phyloP scores from a whole-genome alignment of 139 green algal species.

The Tetradesmus lagerheimii region DNA sequence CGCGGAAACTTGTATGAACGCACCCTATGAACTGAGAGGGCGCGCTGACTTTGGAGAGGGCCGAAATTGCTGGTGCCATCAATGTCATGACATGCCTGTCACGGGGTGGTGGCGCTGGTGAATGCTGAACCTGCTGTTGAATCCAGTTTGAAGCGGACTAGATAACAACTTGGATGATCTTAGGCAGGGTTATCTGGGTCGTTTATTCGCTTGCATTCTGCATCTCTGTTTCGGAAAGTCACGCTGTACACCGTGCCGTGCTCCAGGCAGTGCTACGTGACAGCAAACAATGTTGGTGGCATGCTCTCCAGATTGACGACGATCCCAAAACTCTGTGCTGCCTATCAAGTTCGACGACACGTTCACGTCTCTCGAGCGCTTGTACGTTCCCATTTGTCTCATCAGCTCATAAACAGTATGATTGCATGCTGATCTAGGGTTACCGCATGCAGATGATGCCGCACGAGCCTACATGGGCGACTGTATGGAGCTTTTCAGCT shows the following conservation, averaged over 20 bases:
- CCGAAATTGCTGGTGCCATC: no score
- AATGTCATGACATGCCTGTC: not conserved
- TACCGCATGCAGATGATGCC: constrained; percentile 21
- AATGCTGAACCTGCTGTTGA: not conserved
- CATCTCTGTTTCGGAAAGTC: not conserved
- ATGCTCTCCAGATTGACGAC: not conserved
- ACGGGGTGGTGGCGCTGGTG: not conserved
- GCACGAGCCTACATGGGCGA: constrained; percentile 38
- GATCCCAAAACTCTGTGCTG: not conserved
- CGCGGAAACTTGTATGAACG: no score
- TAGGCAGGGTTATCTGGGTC: not conserved
- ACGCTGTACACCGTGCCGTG: not conserved
- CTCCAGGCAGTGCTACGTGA: not conserved
- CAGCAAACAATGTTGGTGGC: not conserved
- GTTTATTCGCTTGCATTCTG: not conserved
- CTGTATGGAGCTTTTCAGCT: constrained; percentile 31
- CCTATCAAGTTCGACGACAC: not conserved
- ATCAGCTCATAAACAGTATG: not conserved
- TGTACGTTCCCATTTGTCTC: not conserved
- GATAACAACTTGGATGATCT: not conserved
- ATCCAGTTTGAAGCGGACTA: not conserved
- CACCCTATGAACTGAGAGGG: no score
- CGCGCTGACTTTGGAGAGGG: no score
- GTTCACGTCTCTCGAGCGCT: not conserved
- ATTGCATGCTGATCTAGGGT: not conserved